These are phyloP conservation scores for Solanum hybrid DNA, from an alignment of 305 asterid genomes.

Conservation along the genomic window DNA sequence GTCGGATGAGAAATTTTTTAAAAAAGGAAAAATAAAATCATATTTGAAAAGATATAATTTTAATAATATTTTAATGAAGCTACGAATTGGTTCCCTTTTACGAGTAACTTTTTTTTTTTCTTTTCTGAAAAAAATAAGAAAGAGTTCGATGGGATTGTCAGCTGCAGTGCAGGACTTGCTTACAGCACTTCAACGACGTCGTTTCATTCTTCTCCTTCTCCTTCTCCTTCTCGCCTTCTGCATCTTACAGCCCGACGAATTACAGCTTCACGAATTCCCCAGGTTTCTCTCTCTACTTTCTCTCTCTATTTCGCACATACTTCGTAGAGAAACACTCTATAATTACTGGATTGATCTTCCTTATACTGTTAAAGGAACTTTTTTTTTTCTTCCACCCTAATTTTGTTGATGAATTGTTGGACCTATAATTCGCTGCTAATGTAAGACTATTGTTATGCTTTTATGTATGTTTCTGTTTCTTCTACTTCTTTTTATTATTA, in stretches of 20 bases:
- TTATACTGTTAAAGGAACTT: neutral
- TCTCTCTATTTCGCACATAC: neutral
- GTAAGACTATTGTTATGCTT: neutral
- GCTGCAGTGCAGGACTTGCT: neutral
- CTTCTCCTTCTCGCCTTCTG: neutral
- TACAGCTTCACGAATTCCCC: neutral
- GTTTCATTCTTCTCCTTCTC: neutral
- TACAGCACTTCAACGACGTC: neutral
- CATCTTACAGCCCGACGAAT: neutral
- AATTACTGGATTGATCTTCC: neutral
- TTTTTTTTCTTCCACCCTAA: neutral
- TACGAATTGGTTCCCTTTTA: neutral
- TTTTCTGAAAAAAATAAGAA: neutral
- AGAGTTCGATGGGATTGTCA: neutral
- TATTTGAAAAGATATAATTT: neutral
- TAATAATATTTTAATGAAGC: neutral
- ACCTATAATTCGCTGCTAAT: neutral
- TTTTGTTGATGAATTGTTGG: neutral
- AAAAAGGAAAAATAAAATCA: neutral
- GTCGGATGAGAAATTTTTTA: no score
- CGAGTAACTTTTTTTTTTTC: neutral
- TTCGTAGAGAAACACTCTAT: neutral
- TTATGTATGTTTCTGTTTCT: neutral
- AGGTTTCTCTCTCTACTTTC: conserved; percentile 4
- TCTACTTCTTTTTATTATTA: neutral